Percentiles rank a stretch among this genome's conserved stretches.
These are phyloP conservation scores for Phialocephala sp. DNA, from an alignment of 2,329 filamentous ascomycete species.

Conservation along the genomic window DNA sequence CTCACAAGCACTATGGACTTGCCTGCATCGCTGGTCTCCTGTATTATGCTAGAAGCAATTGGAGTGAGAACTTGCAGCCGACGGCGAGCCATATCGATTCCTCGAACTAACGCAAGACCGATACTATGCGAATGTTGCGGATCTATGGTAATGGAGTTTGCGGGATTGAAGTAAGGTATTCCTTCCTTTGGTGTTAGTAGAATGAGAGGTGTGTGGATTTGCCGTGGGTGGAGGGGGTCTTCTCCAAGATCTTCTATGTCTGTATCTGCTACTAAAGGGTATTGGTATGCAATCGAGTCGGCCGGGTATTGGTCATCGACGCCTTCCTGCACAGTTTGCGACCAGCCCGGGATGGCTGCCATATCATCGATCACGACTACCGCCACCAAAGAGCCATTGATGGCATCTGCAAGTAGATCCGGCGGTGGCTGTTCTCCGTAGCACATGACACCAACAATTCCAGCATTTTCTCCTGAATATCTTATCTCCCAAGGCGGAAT, in stretches of 20 bases:
- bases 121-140: conserved; percentile 64
- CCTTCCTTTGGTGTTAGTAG: conserved; percentile 54
- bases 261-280: conserved; percentile 20
- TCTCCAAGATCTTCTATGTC: conserved; percentile 23
- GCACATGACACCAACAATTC: conserved; percentile 69
- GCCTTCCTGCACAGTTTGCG: conserved; percentile 1
- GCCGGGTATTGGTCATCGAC: background rate
- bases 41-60: conserved; percentile 49
- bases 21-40: conserved; percentile 48
- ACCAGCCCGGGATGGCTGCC: conserved; percentile 52
- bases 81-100: conserved; percentile 61
- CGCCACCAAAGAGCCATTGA: conserved; percentile 74
- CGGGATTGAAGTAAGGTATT: conserved; percentile 67
- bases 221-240: conserved; percentile 12
- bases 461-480: conserved; percentile 57
- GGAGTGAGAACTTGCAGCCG: conserved; percentile 71
- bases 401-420: conserved; percentile 64
- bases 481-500: conserved; percentile 65
- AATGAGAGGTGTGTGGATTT: conserved; percentile 36
- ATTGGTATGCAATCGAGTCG: background rate
- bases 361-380: conserved; percentile 64
- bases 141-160: conserved; percentile 60
- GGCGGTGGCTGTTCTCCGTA: conserved; percentile 69
- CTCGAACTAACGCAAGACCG: conserved; percentile 72
- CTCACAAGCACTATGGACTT: conserved; percentile 66